Conservation (phyloP, 2,329 filamentous ascomycete species). For the Diaporthe nobilis region DNA sequence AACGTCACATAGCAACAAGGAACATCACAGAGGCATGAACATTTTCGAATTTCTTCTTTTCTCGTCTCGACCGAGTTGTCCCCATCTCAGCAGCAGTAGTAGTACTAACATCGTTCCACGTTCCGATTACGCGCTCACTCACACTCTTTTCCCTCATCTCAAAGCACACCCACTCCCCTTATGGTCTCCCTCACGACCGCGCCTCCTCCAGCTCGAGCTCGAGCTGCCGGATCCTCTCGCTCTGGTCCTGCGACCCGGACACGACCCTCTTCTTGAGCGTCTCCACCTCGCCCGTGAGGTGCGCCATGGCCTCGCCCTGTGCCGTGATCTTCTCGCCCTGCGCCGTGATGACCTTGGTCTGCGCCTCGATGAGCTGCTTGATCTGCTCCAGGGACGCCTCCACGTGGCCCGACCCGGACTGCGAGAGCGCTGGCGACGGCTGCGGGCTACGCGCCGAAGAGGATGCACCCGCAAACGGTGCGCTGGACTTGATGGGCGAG, state of each 20-base stretch:
- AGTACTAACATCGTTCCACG: not conserved
- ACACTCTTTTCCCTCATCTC: not conserved
- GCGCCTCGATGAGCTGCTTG: slow-evolving; percentile 81
- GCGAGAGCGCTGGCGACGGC: slow-evolving; percentile 53
- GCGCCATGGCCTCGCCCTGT: slow-evolving; percentile 80
- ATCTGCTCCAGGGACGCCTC: slow-evolving; percentile 81
- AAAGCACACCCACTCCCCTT: not conserved
- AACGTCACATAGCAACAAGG: not conserved
- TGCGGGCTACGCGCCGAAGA: slow-evolving; percentile 52
- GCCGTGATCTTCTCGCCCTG: slow-evolving; percentile 78
- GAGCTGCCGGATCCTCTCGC: slow-evolving; percentile 76
- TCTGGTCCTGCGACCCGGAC: slow-evolving; percentile 72
- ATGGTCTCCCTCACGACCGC: slow-evolving; percentile 59
- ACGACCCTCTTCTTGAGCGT: slow-evolving; percentile 83
- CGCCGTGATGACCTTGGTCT: slow-evolving; percentile 82
- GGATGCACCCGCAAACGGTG: slow-evolving; percentile 51
- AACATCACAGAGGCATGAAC: not conserved
- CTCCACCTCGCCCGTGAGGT: slow-evolving; percentile 81
- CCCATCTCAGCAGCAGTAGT: not conserved
- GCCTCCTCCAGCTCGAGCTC: slow-evolving; percentile 77
- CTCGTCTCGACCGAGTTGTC: not conserved
- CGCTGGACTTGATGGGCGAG: slow-evolving; percentile 47
- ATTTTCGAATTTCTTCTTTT: slow-evolving; percentile 25
- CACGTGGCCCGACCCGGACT: slow-evolving; percentile 58
- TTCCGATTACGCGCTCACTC: slow-evolving; percentile 14